Evolutionary conservation across 371 early-diverging fungal genomes (phyloP).

Genomic region (Circinella umbellata): DNA sequence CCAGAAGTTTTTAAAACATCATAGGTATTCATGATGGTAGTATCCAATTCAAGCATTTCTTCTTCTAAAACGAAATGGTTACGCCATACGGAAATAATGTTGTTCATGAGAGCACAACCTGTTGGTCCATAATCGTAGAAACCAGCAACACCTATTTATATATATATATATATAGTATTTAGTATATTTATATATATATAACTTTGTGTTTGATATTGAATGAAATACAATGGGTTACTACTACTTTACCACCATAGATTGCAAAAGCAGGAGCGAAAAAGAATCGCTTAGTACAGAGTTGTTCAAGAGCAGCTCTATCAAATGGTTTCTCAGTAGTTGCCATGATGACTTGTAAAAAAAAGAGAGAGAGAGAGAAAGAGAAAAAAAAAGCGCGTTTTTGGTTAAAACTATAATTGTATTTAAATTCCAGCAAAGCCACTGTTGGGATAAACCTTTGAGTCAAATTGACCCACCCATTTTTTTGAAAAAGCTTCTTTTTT

Average conservation of each 20-base stretch:
- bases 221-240: too few relatives aligned
- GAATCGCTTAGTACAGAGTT: constrained; percentile 89
- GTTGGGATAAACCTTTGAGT: background rate
- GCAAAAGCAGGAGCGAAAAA: constrained; percentile 95
- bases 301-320: constrained; percentile 69
- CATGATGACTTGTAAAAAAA: background rate
- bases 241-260: constrained; percentile 87
- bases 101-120: constrained; percentile 95
- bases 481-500: too few relatives aligned
- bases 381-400: background rate
- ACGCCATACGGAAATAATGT: constrained; percentile 94
- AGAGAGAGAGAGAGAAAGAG: too few relatives aligned
- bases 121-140: constrained; percentile 99
- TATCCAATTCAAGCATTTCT: constrained; percentile 99
- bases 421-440: constrained; percentile 2
- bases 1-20: constrained; percentile 99
- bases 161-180: background rate
- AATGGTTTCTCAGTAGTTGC: constrained; percentile 44
- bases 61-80: constrained; percentile 98
- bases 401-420: background rate
- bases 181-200: too few relatives aligned
- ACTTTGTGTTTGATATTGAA: too few relatives aligned
- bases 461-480: background rate
- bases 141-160: constrained; percentile 87
- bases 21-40: constrained; percentile 96